A percentile compares a stretch with the other conserved stretches of the same genome.
Conservation (phyloP, 768 basidiomycete species). For the Leccinum truebloodii region DNA sequence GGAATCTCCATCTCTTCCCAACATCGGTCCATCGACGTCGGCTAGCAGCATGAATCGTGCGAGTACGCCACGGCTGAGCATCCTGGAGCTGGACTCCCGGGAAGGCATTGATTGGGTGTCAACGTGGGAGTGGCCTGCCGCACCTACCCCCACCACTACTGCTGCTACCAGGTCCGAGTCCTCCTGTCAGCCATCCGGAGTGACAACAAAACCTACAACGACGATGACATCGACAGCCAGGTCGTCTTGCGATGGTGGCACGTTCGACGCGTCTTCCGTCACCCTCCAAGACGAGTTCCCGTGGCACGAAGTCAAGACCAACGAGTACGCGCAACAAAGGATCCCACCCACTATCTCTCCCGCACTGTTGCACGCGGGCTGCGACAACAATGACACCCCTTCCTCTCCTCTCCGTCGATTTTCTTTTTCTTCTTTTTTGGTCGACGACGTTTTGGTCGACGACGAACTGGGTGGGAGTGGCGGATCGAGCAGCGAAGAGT, state of each 20-base stretch:
- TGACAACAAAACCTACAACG: background rate
- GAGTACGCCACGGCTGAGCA: background rate
- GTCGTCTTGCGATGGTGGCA: background rate
- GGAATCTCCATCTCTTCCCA: background rate
- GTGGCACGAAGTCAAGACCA: constrained; percentile 5
- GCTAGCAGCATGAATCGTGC: background rate
- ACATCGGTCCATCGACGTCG: background rate
- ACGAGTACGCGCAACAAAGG: background rate
- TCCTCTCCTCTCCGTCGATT: background rate
- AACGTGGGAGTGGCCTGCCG: background rate
- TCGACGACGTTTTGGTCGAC: background rate
- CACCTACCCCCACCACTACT: background rate
- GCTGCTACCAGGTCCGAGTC: background rate
- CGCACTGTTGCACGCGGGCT: constrained; percentile 14
- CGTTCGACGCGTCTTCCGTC: constrained; percentile 10
- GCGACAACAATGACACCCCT: background rate
- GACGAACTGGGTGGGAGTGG: background rate
- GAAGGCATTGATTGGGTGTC: background rate
- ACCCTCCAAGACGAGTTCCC: constrained; percentile 12
- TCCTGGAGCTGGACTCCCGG: background rate
- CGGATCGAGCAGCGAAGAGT: background rate
- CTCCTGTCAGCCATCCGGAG: background rate
- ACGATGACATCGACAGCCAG: background rate
- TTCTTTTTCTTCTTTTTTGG: background rate
- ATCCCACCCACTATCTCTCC: constrained; percentile 22